Base-by-base conservation (phyloP, 441 rosid genomes). In the Aquilaria agallochum region DNA sequence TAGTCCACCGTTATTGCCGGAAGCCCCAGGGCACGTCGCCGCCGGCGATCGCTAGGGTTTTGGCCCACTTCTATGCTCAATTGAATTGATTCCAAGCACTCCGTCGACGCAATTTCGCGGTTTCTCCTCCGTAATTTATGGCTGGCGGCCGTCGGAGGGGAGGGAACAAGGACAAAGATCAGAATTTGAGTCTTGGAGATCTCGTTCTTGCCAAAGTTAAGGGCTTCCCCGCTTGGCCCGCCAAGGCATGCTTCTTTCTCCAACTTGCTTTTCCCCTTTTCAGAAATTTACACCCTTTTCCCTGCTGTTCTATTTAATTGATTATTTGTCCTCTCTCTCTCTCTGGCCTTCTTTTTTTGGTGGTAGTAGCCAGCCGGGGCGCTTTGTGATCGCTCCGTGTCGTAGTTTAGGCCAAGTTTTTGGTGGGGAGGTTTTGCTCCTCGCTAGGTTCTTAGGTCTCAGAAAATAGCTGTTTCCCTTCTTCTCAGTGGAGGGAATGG, bases 191-290 rank as follows among this genome's bases (percentile, higher is more conserved):
- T 61, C 64, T 88, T 68, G 97, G 98, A 68, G 98, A 90, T 92
- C 96, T 92, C 47, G 97, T 92, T 55, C 94, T 92, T 36, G 97
- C 98, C 68, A 92, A 86, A 78, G 98, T 92, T 75, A 88, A 92
- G 82, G 98, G 98, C 14, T 87, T 81, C 75, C 98, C 97, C 59
- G 78, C 81, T 75, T 92, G 98, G 98, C 98, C 97, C 75, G 98
- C 98, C 58, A 86, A 86, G 94, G 98, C 88, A 30, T 15, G 60
- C 56, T 64, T 48, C 60, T 51, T 64, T 49, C 60, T 40, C 5
- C 45, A 8, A 36, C 27, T 20, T 59, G 49, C 52, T 65, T 44
- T 60, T 42, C 36, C 53, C 57, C 44, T 20, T 20, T 20, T 20
- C 27, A 20, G 27, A 20, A 20, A 20, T 20, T 20, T 20, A 20